Percentiles rank a stretch among this genome's conserved stretches.
Evolutionary conservation across 805 yeast genomes (phyloP).

Genomic region (Wickerhamomyces queroliae): DNA sequence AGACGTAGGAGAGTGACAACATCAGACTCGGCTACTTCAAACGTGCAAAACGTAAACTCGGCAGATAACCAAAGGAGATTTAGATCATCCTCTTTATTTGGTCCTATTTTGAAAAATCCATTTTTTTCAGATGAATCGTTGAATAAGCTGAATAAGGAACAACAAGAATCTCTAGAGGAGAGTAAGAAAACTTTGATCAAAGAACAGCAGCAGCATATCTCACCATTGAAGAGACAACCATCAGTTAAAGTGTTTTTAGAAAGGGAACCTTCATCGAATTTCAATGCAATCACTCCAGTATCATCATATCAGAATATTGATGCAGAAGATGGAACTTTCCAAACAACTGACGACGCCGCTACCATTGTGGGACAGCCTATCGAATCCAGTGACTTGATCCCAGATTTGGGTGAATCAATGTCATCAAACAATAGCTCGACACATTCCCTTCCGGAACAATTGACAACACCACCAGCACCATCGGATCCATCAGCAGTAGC

Average conservation of each 20-base stretch:
- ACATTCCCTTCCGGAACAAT: conserved; percentile 12
- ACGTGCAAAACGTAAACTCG: too few relatives aligned
- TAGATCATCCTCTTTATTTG: conserved; percentile 21
- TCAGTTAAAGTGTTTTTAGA: conserved; percentile 1
- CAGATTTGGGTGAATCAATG: conserved; percentile 16
- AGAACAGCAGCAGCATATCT: conserved; percentile 8
- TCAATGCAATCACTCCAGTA: not conserved
- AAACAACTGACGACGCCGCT: not conserved
- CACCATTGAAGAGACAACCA: conserved; percentile 5
- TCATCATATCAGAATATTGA: conserved; percentile 19
- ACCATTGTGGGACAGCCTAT: not conserved
- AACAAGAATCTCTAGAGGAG: not conserved
- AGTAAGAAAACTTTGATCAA: not conserved
- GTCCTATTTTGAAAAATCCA: conserved; percentile 19
- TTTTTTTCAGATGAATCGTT: conserved; percentile 11
- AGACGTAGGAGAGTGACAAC: conserved; percentile 6
- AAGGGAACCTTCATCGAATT: not conserved
- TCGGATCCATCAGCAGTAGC: not conserved
- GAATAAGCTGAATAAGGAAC: not conserved
- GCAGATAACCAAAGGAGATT: conserved; percentile 17
- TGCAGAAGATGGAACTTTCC: conserved; percentile 18
- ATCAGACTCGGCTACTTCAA: not conserved
- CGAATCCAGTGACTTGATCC: conserved; percentile 7
- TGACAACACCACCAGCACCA: conserved; percentile 1
- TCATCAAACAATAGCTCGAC: conserved; percentile 23